phyloP scores from a whole-genome alignment of 1,139 yeast species.

The Suhomyces panamericanus region DNA sequence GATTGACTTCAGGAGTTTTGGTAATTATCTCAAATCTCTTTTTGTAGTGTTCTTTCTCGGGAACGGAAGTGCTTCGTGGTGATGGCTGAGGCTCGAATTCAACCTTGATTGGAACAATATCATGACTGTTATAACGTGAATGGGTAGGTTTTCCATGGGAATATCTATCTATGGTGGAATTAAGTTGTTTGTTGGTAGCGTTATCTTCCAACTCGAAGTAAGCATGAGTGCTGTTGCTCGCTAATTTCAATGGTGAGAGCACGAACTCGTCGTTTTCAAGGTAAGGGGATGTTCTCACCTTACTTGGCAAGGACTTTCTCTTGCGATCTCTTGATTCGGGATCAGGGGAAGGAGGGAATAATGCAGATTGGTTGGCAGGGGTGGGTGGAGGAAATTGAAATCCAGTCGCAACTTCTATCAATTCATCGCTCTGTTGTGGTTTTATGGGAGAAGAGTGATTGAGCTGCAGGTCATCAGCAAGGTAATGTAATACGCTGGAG shows the following conservation, averaged over 20 bases:
- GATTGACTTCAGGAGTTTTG: conserved; percentile 11
- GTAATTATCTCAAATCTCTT: conserved; percentile 15
- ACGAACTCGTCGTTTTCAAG: conserved; percentile 38
- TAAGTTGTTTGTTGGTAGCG: conserved; percentile 9
- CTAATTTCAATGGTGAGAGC: conserved; percentile 45
- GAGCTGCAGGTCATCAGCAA: conserved; percentile 23
- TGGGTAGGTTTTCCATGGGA: conserved; percentile 37
- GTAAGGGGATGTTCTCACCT: conserved; percentile 24
- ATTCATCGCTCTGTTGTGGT: conserved; percentile 17
- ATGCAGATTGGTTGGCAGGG: neutral
- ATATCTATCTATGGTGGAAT: conserved; percentile 23
- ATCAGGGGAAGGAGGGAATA: conserved; percentile 40
- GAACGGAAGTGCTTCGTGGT: conserved; percentile 33
- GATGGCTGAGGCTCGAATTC: conserved; percentile 38
- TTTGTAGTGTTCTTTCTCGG: conserved; percentile 21
- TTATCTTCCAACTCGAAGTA: conserved; percentile 21
- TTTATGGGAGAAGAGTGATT: conserved; percentile 32
- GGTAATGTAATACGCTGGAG: conserved; percentile 22
- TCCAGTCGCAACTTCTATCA: conserved; percentile 24
- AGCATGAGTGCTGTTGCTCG: conserved; percentile 19
- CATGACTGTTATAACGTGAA: conserved; percentile 46
- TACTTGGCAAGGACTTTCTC: conserved; percentile 40
- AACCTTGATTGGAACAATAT: conserved; percentile 45
- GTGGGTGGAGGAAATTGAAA: conserved; percentile 30
- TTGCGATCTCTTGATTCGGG: conserved; percentile 27